A percentile compares a stretch with the other conserved stretches of the same genome.
Evolutionary conservation across 2,329 filamentous ascomycete genomes (phyloP).

Genomic region (Blumeria graminis): DNA sequence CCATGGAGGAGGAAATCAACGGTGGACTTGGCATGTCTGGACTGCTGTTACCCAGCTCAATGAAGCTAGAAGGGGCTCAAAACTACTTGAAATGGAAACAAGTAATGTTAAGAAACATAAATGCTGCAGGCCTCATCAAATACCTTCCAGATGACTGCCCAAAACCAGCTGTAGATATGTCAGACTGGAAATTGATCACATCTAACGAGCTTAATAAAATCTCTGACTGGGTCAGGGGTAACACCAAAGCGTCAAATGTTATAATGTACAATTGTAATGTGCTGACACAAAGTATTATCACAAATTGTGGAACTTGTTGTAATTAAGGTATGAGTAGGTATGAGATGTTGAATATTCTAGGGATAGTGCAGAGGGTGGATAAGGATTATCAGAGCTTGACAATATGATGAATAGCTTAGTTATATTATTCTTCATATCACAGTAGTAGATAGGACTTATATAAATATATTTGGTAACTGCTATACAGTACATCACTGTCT

Average conservation of each 20-base stretch:
- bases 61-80: neutral
- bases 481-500: no score
- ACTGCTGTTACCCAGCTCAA: neutral
- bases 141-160: neutral
- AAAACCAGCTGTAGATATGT: neutral
- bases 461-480: no score
- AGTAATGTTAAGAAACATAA: neutral
- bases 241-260: neutral
- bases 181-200: neutral
- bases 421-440: no score
- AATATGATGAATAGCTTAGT: no score
- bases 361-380: no score
- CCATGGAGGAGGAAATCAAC: no score
- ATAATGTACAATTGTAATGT: neutral
- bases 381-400: no score
- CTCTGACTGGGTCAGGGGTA: neutral
- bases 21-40: neutral
- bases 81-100: conserved; percentile 1
- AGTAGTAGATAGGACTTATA: no score
- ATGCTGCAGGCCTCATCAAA: neutral
- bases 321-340: no score
- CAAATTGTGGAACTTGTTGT: no score
- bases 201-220: neutral
- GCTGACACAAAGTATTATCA: neutral
- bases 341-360: no score